Percentiles rank a stretch among this genome's conserved stretches.
Conservation (phyloP, 2,329 filamentous ascomycete species). For the Aspergillus ibericus region DNA sequence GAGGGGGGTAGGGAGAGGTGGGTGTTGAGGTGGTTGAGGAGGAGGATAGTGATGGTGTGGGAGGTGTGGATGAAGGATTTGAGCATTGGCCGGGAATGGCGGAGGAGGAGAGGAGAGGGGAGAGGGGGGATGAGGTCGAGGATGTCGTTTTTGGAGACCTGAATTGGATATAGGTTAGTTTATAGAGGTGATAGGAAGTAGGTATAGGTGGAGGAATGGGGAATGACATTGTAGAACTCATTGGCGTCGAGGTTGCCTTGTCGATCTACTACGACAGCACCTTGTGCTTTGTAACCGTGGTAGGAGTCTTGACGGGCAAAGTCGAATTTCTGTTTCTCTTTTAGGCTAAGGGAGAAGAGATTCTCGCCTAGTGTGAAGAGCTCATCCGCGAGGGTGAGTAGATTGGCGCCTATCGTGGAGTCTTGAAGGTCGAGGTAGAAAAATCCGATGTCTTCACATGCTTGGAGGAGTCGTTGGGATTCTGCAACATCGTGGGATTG, state of each 20-base stretch:
- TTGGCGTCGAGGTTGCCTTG: conserved; percentile 53
- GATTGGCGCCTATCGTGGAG: conserved; percentile 35
- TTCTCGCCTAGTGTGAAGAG: conserved; percentile 49
- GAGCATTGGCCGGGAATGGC: conserved; percentile 37
- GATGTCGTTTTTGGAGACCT: conserved; percentile 56
- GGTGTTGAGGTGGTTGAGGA: conserved; percentile 48
- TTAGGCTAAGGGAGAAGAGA: conserved; percentile 50
- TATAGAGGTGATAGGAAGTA: too few species aligned
- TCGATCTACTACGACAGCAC: conserved; percentile 49
- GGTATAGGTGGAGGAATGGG: background rate
- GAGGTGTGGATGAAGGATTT: conserved; percentile 47
- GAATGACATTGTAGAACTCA: conserved; percentile 56
- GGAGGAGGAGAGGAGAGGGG: conserved; percentile 46
- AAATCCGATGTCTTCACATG: conserved; percentile 55
- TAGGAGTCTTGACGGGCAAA: conserved; percentile 52
- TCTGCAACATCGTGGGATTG: conserved; percentile 37
- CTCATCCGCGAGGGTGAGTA: conserved; percentile 46
- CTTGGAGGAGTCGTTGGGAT: conserved; percentile 36
- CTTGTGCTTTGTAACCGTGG: conserved; percentile 55
- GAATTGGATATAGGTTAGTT: background rate
- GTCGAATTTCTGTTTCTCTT: conserved; percentile 58
- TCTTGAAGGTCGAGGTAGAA: conserved; percentile 56
- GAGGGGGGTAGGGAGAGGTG: conserved; percentile 45
- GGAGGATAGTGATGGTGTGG: conserved; percentile 47
- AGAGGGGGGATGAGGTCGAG: conserved; percentile 40